These are phyloP conservation scores for Asterella californica DNA, from an alignment of 225 moss, liverwort and hornwort species.

Conservation along the genomic window DNA sequence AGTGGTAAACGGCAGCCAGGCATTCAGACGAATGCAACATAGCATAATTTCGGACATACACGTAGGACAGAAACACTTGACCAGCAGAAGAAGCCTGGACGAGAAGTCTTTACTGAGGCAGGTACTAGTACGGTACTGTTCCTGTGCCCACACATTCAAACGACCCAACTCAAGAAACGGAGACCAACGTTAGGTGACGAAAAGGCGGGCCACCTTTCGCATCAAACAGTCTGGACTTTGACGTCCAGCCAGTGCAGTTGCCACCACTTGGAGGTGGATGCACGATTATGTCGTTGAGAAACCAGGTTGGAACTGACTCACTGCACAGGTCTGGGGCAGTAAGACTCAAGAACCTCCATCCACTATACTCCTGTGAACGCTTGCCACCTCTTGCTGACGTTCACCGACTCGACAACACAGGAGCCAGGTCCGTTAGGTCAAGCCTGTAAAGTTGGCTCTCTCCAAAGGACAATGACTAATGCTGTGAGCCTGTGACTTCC, in stretches of 20 bases:
- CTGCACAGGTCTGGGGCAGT: background rate
- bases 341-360: background rate
- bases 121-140: background rate
- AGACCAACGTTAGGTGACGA: background rate
- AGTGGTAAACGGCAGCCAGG: too few relatives aligned
- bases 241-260: background rate
- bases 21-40: too few relatives aligned
- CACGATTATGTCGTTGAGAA: background rate
- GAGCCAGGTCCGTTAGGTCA: too few relatives aligned
- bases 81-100: too few relatives aligned
- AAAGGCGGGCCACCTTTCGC: background rate
- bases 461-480: too few relatives aligned
- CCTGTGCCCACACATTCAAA: background rate
- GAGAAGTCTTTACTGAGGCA: background rate
- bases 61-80: too few relatives aligned
- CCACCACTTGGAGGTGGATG: background rate
- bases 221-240: background rate
- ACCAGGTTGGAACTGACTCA: background rate
- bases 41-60: too few relatives aligned
- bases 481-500: too few relatives aligned
- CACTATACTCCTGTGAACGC: background rate
- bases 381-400: background rate
- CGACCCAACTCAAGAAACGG: background rate
- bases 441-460: too few relatives aligned
- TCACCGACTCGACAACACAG: background rate